Evolutionary conservation across 768 basidiomycete genomes (phyloP).

Genomic region (Leccinum olivaceopallidum): DNA sequence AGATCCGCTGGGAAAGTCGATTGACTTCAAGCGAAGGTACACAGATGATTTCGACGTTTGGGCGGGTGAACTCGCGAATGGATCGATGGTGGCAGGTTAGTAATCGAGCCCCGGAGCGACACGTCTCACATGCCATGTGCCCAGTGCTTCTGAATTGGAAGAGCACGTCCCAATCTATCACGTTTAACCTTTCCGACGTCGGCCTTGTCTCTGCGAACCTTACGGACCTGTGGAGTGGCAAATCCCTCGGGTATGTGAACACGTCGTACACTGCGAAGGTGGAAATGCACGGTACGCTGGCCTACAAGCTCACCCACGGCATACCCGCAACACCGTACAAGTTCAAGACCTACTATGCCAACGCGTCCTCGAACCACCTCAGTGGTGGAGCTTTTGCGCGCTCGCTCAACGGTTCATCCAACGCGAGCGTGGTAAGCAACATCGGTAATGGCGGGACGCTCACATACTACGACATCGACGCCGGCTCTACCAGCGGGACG

Average conservation of each 20-base stretch:
- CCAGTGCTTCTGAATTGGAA: constrained; percentile 13
- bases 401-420: background rate
- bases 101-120: background rate
- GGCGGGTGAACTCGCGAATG: constrained; percentile 10
- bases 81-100: constrained; percentile 13
- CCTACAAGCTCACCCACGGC: constrained; percentile 6
- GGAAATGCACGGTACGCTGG: constrained; percentile 5
- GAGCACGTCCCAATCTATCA: background rate
- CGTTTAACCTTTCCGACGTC: constrained; percentile 9
- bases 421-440: background rate
- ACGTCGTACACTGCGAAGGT: background rate
- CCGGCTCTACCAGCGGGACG: background rate
- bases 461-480: constrained; percentile 9
- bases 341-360: constrained; percentile 4
- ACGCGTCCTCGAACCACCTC: constrained; percentile 4
- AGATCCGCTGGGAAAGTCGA: constrained; percentile 13
- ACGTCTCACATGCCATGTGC: background rate
- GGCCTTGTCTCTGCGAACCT: constrained; percentile 7
- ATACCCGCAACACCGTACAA: background rate
- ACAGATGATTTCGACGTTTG: constrained; percentile 14
- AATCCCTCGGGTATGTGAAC: background rate
- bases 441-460: constrained; percentile 1
- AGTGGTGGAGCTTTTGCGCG: background rate
- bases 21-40: constrained; percentile 12
- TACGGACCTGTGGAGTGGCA: constrained; percentile 7